These are phyloP conservation scores for Oryza rufipogon DNA, from an alignment of 176 grass and related monocot species.

Conservation along the genomic window DNA sequence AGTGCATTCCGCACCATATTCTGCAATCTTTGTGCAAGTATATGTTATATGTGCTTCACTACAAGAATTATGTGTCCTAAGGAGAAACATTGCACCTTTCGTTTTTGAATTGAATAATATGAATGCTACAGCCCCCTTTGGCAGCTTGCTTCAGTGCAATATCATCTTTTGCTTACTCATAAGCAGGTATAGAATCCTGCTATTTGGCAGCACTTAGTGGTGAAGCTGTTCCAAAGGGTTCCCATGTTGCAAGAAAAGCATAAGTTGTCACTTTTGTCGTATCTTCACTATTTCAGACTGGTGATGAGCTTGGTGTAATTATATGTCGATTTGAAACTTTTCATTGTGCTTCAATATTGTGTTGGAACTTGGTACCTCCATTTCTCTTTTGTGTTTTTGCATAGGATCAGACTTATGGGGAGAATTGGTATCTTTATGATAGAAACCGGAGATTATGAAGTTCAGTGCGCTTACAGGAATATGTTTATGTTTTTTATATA, in stretches of 20 bases:
- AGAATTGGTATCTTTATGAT: background rate
- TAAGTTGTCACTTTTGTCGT: background rate
- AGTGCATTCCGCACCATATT: slow-evolving; percentile 8
- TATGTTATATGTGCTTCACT: background rate
- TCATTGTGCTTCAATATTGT: background rate
- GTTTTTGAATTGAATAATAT: background rate
- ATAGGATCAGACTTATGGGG: background rate
- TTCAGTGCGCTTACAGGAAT: background rate
- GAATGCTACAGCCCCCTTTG: background rate
- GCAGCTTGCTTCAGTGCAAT: background rate
- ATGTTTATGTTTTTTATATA: background rate
- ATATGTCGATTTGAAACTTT: background rate
- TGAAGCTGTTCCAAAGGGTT: too few species aligned
- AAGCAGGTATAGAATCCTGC: background rate
- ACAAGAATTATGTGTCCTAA: background rate
- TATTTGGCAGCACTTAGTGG: background rate
- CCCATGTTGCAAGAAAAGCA: slow-evolving; percentile 9
- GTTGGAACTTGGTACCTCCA: background rate
- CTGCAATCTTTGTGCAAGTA: background rate
- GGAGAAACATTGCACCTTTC: background rate
- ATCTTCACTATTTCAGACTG: slow-evolving; percentile 13
- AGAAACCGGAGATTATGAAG: background rate
- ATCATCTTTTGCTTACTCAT: background rate
- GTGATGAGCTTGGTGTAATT: slow-evolving; percentile 1
- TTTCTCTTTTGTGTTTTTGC: background rate